A percentile compares a stretch with the other conserved stretches of the same genome.
phyloP scores from a whole-genome alignment of 352 stramenopile species.

The Phytophthora sp. region DNA sequence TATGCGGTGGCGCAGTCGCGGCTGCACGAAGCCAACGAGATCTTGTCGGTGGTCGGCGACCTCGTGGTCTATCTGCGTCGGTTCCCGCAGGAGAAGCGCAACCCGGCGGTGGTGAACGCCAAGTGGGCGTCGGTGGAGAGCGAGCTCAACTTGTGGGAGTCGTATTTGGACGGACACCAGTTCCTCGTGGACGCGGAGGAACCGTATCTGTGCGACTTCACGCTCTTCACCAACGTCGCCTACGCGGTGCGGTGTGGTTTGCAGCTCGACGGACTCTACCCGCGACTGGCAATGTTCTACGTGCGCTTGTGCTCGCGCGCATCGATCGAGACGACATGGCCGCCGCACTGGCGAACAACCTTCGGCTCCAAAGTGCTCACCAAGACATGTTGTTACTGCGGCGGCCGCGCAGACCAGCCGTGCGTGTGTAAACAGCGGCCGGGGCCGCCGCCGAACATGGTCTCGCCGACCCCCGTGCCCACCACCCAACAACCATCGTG shows the following conservation, averaged over 20 bases:
- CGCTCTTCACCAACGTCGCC: slow-evolving; percentile 86
- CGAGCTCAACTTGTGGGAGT: slow-evolving; percentile 81
- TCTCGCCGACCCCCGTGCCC: slow-evolving; percentile 11
- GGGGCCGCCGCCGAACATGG: slow-evolving; percentile 9
- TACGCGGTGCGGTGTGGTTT: slow-evolving; percentile 87
- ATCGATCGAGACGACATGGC: slow-evolving; percentile 83
- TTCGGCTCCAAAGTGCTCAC: slow-evolving; percentile 80
- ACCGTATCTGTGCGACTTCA: slow-evolving; percentile 81
- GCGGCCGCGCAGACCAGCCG: slow-evolving; percentile 34
- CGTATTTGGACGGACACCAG: slow-evolving; percentile 65
- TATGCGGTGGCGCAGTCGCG: slow-evolving; percentile 80
- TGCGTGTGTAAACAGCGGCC: slow-evolving; percentile 43
- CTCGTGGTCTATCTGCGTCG: slow-evolving; percentile 82
- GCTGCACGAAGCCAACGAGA: slow-evolving; percentile 86
- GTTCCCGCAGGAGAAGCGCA: slow-evolving; percentile 66
- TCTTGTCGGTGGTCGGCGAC: slow-evolving; percentile 82
- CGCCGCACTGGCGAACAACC: slow-evolving; percentile 82
- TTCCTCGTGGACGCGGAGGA: slow-evolving; percentile 68
- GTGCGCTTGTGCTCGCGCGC: slow-evolving; percentile 68
- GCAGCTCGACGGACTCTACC: slow-evolving; percentile 83
- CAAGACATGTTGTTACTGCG: slow-evolving; percentile 75
- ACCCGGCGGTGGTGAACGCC: slow-evolving; percentile 58
- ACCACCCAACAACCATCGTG: slow-evolving; percentile 30
- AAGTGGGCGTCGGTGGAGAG: slow-evolving; percentile 76
- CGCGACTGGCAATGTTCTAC: slow-evolving; percentile 81